A percentile compares a stretch with the other conserved stretches of the same genome.
Conservation (phyloP, 257 asterid genomes). For the Nyctanthes arbortristis region DNA sequence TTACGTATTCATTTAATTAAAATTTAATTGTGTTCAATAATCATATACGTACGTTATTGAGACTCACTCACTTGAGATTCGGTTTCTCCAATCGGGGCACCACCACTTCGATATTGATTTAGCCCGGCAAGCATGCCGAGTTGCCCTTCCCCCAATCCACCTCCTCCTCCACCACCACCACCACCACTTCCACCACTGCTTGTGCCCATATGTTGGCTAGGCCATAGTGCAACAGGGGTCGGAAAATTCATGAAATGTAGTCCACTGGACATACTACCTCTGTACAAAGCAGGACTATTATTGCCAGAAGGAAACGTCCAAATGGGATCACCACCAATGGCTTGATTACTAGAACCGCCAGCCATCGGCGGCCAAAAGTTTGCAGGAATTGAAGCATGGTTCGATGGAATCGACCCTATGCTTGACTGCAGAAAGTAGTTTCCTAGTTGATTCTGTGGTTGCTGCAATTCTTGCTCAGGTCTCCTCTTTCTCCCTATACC, state of each 20-base stretch:
- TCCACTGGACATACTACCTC: conserved; percentile 50
- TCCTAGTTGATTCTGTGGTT: conserved; percentile 41
- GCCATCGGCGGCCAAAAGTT: conserved; percentile 53
- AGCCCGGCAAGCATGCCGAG: conserved; percentile 41
- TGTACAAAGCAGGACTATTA: conserved; percentile 39
- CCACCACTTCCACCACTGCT: background rate
- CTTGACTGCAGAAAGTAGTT: conserved; percentile 45
- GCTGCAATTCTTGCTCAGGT: conserved; percentile 30
- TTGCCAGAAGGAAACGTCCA: conserved; percentile 49
- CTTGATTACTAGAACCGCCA: conserved; percentile 38
- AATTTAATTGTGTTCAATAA: background rate
- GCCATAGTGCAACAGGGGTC: conserved; percentile 43
- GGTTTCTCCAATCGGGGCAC: conserved; percentile 20
- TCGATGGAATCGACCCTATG: conserved; percentile 43
- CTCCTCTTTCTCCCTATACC: conserved; percentile 35
- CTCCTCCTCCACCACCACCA: conserved; percentile 23
- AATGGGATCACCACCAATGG: conserved; percentile 44
- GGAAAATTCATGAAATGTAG: conserved; percentile 56
- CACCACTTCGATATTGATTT: conserved; percentile 35
- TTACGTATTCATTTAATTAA: background rate
- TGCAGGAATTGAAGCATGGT: conserved; percentile 46
- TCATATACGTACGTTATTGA: too few species aligned
- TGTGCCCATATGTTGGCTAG: conserved; percentile 40
- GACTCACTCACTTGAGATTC: conserved; percentile 55
- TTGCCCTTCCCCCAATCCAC: conserved; percentile 39